A percentile compares a stretch with the other conserved stretches of the same genome.
These are phyloP conservation scores for Chrysanthemum lavandulifolium DNA, from an alignment of 129 eudicot genomes.

Conservation along the genomic window DNA sequence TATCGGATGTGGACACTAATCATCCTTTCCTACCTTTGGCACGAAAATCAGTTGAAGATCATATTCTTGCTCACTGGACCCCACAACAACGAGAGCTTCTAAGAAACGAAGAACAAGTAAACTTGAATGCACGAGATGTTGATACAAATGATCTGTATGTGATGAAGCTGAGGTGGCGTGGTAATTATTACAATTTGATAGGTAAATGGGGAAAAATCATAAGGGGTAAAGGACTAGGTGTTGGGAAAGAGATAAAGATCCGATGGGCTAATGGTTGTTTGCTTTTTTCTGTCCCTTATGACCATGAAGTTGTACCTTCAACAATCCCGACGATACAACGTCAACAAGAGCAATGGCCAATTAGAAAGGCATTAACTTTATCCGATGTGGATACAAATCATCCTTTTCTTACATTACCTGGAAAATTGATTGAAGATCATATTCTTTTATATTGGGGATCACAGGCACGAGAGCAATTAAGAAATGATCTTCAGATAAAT, in stretches of 20 bases:
- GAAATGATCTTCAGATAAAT: constrained; percentile 63
- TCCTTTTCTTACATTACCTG: constrained; percentile 83
- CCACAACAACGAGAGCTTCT: constrained; percentile 58
- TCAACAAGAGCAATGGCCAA: constrained; percentile 69
- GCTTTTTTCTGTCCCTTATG: constrained; percentile 70
- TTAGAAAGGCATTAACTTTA: constrained; percentile 65
- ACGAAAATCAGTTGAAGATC: constrained; percentile 77
- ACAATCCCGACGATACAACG: constrained; percentile 38
- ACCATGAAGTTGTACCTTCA: constrained; percentile 39
- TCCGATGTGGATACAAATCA: constrained; percentile 89
- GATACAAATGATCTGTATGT: constrained; percentile 71
- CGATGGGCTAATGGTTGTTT: constrained; percentile 76
- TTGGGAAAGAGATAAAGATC: constrained; percentile 74
- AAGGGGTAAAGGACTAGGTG: constrained; percentile 70
- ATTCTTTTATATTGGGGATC: constrained; percentile 70
- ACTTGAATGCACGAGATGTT: constrained; percentile 63
- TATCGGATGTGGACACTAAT: constrained; percentile 71
- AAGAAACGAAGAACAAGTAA: constrained; percentile 74
- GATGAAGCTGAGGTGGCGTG: constrained; percentile 87
- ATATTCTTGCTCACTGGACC: constrained; percentile 70
- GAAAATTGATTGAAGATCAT: constrained; percentile 80
- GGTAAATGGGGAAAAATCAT: constrained; percentile 85
- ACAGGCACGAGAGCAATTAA: constrained; percentile 79
- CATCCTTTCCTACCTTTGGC: constrained; percentile 82
- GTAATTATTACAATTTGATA: constrained; percentile 67